Percentiles rank a stretch among this genome's conserved stretches.
These are phyloP conservation scores for Phialophora expanda DNA, from an alignment of 2,329 filamentous ascomycete species.

Conservation along the genomic window DNA sequence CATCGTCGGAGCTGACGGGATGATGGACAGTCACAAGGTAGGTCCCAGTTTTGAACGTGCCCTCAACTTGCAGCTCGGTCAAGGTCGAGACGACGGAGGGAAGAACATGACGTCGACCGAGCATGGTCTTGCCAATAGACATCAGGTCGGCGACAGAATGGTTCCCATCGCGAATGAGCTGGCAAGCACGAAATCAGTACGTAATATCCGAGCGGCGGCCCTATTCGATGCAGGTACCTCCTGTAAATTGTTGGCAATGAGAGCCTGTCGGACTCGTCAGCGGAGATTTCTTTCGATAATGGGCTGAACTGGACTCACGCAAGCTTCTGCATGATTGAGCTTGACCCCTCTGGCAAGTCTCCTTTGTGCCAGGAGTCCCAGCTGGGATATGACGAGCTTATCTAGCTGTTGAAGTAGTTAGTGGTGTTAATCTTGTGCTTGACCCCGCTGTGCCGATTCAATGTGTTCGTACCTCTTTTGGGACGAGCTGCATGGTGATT, in stretches of 20 bases:
- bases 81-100: conserved; percentile 81
- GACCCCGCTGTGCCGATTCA: neutral
- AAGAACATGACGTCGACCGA: conserved; percentile 88
- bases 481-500: conserved; percentile 52
- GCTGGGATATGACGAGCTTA: conserved; percentile 91
- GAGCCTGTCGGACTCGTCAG: conserved; percentile 42
- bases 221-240: conserved; percentile 62
- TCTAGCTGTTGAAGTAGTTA: conserved; percentile 68
- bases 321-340: conserved; percentile 88
- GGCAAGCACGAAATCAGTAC: conserved; percentile 19
- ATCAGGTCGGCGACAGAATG: conserved; percentile 93
- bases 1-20: conserved; percentile 83
- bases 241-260: conserved; percentile 84
- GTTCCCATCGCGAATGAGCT: conserved; percentile 93
- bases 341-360: conserved; percentile 85
- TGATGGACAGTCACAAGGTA: conserved; percentile 95
- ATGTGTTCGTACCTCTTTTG: conserved; percentile 50
- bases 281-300: neutral
- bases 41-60: conserved; percentile 87
- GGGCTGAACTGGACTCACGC: conserved; percentile 55
- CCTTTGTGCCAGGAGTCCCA: conserved; percentile 84
- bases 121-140: conserved; percentile 86
- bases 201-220: neutral
- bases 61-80: conserved; percentile 87
- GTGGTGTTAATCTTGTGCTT: conserved; percentile 5